Percentiles rank a stretch among this genome's conserved stretches.
Conservation (phyloP, 495 filamentous ascomycete genomes). For the Aspergillus haitiensis region DNA sequence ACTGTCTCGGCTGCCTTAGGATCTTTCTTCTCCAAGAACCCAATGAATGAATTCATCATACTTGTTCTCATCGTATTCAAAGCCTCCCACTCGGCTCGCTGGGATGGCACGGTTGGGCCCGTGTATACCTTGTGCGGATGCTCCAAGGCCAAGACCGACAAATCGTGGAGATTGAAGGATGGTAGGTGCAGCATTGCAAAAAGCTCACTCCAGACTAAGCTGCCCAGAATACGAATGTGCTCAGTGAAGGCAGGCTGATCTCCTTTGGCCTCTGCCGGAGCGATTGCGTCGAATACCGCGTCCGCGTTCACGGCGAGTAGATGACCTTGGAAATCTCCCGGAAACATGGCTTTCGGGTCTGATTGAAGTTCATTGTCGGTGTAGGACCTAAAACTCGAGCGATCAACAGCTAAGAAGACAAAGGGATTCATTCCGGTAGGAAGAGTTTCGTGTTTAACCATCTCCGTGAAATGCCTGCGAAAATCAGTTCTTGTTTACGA, state of each 20-base stretch:
- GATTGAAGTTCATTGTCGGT: slow-evolving; percentile 16
- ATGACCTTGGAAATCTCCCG: slow-evolving; percentile 26
- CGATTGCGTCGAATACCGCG: slow-evolving; percentile 21
- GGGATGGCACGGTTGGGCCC: slow-evolving; percentile 27
- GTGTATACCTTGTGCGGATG: slow-evolving; percentile 37
- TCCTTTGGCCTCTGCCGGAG: slow-evolving; percentile 15
- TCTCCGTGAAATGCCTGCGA: neutral
- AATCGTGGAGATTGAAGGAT: slow-evolving; percentile 17
- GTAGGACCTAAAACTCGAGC: slow-evolving; percentile 26
- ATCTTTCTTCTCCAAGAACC: neutral
- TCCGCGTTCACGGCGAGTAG: slow-evolving; percentile 36
- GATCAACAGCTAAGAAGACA: slow-evolving; percentile 28
- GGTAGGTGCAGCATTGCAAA: slow-evolving; percentile 24
- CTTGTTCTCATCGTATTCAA: slow-evolving; percentile 15
- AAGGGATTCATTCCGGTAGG: slow-evolving; percentile 12
- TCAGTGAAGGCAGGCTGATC: slow-evolving; percentile 29
- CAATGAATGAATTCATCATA: neutral
- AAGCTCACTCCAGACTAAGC: slow-evolving; percentile 38
- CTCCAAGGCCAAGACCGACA: slow-evolving; percentile 33
- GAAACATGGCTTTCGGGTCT: slow-evolving; percentile 1
- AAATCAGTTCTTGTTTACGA: neutral
- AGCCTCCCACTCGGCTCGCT: slow-evolving; percentile 23
- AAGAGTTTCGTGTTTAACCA: neutral
- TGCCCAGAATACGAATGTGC: slow-evolving; percentile 34
- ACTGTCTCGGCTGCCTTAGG: neutral